Base-by-base conservation (phyloP, 2,329 filamentous ascomycete genomes). In the Camptophora hylomeconis region DNA sequence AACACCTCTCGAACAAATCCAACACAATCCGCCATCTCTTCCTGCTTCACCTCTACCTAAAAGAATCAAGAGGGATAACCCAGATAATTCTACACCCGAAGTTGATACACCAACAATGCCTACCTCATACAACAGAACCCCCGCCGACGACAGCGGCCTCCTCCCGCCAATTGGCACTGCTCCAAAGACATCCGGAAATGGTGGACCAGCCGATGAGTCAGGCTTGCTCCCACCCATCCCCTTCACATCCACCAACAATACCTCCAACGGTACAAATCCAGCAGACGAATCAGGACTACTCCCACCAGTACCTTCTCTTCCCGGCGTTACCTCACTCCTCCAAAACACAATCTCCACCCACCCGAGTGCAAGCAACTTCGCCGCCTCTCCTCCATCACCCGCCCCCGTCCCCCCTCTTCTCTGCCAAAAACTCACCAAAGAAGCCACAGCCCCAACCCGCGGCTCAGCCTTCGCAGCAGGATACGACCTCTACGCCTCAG, bases 401-500 rank as follows among this genome's bases (percentile, higher is more conserved):
- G 27, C 23, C 22, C 28, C 33, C 15, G 24, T 53, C 18, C 74
- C 75, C n/a, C 61, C 76, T 3, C 68, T 93, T 28, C 71, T 83
- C 38, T 75, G 98, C 58, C 87, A 94, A 67, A 84, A 92, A 57
- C 75, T 95, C 35, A 79, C 79, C 6, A 63, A 74, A 20, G 73
- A 77, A 39, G 89, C 78, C n/a, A 71, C 69, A 25, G 67, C 86
- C 14, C 89, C 89, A 7, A 95, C 83, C 0, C 75, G 87, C 31
- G 89, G 89, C 42, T 92, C 81, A 42, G 78, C 75, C 29, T 86
- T 81, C 49, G 82, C 89, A 1, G 89, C 89, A 1, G 89, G 89
- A 19, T 95, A 95, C 60, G 89, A 98, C 56, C 52, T 98, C 34
- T 95, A 94, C 58, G 78, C 64, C 28, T 71, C 83, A 2, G 72